These are phyloP conservation scores for Tuctoria greenei DNA, from an alignment of 176 grass and related monocot species.

Conservation along the genomic window DNA sequence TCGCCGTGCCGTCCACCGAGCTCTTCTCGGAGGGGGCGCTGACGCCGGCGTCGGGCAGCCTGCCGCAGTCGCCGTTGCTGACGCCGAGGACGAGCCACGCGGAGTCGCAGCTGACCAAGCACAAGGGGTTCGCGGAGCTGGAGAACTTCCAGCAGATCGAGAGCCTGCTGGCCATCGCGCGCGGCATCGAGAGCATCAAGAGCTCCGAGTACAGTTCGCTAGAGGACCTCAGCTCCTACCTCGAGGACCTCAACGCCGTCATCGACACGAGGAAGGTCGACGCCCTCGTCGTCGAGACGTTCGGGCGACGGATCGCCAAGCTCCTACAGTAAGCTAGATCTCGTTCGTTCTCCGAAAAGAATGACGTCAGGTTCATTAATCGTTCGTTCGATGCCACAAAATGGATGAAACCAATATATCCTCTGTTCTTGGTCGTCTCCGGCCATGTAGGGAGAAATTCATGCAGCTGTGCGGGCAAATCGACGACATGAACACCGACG, in stretches of 20 bases:
- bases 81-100: conserved; percentile 73
- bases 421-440: not conserved
- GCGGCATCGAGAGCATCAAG: conserved; percentile 60
- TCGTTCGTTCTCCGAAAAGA: no score
- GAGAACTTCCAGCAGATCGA: conserved; percentile 82
- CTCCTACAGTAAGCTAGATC: conserved; percentile 58
- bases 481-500: conserved; percentile 63
- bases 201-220: conserved; percentile 68
- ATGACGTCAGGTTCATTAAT: no score
- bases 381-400: no score
- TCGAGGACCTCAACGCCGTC: conserved; percentile 88
- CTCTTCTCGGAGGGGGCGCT: conserved; percentile 58
- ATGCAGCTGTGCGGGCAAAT: conserved; percentile 75
- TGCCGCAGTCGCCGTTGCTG: conserved; percentile 65
- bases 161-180: conserved; percentile 51
- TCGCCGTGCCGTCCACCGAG: conserved; percentile 41
- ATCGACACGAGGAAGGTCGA: conserved; percentile 90
- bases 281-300: conserved; percentile 92
- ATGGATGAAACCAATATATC: no score
- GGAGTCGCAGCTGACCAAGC: conserved; percentile 61
- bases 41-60: conserved; percentile 46
- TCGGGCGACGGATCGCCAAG: conserved; percentile 82
- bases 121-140: conserved; percentile 65
- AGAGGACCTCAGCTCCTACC: conserved; percentile 72
- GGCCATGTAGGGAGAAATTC: conserved; percentile 85